These are phyloP conservation scores for Westerdykella ornata DNA, from an alignment of 2,329 filamentous ascomycete genomes.

Conservation along the genomic window DNA sequence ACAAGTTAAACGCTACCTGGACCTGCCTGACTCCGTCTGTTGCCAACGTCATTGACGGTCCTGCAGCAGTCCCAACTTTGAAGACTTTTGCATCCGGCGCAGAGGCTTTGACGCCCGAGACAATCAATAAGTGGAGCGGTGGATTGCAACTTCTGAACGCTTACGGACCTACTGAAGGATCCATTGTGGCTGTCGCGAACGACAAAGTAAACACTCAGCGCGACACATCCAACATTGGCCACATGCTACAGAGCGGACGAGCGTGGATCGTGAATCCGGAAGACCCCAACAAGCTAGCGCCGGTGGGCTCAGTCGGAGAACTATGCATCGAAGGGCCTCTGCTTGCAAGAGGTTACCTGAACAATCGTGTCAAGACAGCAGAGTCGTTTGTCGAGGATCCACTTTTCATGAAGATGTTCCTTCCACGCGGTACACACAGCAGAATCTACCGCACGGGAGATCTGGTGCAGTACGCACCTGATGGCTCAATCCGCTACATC, in stretches of 20 bases:
- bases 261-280: slow-evolving; percentile 26
- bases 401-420: slow-evolving; percentile 17
- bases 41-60: slow-evolving; percentile 29
- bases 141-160: slow-evolving; percentile 23
- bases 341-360: slow-evolving; percentile 28
- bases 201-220: slow-evolving; percentile 15
- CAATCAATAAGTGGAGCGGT: slow-evolving; percentile 21
- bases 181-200: slow-evolving; percentile 24
- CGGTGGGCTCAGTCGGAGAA: slow-evolving; percentile 26
- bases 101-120: slow-evolving; percentile 22
- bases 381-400: slow-evolving; percentile 24
- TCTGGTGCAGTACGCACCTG: slow-evolving; percentile 23
- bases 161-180: slow-evolving; percentile 27
- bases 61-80: slow-evolving; percentile 33
- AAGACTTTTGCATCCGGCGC: slow-evolving; percentile 32
- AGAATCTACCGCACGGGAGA: slow-evolving; percentile 32
- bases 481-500: slow-evolving; percentile 26
- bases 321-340: slow-evolving; percentile 28
- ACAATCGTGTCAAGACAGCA: slow-evolving; percentile 20
- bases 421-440: neutral
- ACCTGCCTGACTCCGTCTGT: slow-evolving; percentile 31
- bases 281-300: slow-evolving; percentile 24
- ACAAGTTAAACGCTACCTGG: slow-evolving; percentile 24
- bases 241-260: slow-evolving; percentile 15
- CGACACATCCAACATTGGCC: slow-evolving; percentile 23